Conservation (phyloP, 202 grass and related monocot species). For the Setaria viridis region DNA sequence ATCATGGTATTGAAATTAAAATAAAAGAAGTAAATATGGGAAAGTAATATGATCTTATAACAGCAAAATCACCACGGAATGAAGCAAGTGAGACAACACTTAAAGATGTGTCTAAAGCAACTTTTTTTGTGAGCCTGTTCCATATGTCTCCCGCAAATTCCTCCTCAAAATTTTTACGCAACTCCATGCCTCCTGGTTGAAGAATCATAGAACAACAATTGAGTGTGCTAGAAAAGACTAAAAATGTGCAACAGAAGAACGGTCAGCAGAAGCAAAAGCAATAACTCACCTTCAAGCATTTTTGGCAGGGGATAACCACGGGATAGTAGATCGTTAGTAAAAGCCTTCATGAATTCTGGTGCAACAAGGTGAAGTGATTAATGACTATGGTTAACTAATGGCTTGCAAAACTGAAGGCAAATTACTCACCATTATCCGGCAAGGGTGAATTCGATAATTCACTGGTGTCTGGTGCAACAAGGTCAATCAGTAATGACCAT, state of each 20-base stretch:
- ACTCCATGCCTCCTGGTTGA: slow-evolving; percentile 27
- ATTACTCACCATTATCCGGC: not conserved
- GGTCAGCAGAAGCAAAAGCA: not conserved
- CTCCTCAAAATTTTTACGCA: slow-evolving; percentile 24
- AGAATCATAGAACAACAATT: not conserved
- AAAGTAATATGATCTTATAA: not conserved
- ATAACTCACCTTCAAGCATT: slow-evolving; percentile 9
- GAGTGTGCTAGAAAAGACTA: not conserved
- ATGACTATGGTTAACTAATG: not conserved
- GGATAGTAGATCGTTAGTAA: slow-evolving; percentile 11
- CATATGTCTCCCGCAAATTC: slow-evolving; percentile 13
- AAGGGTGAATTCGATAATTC: not conserved
- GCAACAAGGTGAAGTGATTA: not conserved
- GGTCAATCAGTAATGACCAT: not conserved
- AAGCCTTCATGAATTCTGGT: not conserved
- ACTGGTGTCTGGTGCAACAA: not conserved
- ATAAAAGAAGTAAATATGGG: not conserved
- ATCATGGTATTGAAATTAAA: not conserved
- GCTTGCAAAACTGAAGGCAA: not conserved
- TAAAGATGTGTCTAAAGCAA: slow-evolving; percentile 6
- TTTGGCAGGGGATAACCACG: slow-evolving; percentile 12
- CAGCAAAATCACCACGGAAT: not conserved
- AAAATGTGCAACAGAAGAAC: not conserved
- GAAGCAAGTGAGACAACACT: slow-evolving; percentile 44
- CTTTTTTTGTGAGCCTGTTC: not conserved